Conservation (phyloP, 345 rosid species). For the Eucalyptus viminalis region DNA sequence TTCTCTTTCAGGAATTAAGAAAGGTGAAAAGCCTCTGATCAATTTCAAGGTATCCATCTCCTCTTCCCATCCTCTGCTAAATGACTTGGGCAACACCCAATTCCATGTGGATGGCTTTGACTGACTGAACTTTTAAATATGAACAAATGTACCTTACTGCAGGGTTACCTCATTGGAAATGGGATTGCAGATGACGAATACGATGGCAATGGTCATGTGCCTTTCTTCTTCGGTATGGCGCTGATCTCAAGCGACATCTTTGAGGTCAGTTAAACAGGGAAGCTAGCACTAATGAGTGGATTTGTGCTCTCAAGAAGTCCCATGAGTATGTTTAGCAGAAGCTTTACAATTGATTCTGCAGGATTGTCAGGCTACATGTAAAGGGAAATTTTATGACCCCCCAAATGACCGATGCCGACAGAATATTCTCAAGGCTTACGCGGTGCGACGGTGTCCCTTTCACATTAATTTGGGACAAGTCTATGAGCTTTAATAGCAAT, state of each 20-base stretch:
- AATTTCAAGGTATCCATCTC: slow-evolving; percentile 21
- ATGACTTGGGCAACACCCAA: background rate
- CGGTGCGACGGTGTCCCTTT: slow-evolving; percentile 2
- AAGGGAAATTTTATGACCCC: slow-evolving; percentile 9
- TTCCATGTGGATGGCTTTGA: background rate
- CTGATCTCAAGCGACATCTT: slow-evolving; percentile 19
- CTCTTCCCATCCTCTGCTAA: background rate
- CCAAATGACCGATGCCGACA: background rate
- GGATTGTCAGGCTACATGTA: slow-evolving; percentile 20
- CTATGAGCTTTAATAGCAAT: background rate
- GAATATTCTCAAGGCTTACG: background rate
- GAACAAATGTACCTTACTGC: background rate
- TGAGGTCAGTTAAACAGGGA: background rate
- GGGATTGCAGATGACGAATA: slow-evolving; percentile 3
- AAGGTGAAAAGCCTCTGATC: slow-evolving; percentile 9
- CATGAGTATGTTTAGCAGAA: background rate
- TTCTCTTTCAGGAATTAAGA: slow-evolving; percentile 11
- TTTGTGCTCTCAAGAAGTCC: background rate
- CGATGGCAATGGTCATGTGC: slow-evolving; percentile 11
- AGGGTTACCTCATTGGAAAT: slow-evolving; percentile 43
- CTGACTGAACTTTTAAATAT: background rate
- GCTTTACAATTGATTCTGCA: background rate
- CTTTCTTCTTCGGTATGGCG: slow-evolving; percentile 30
- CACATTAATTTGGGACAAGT: background rate
- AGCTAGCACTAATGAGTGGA: background rate